Evolutionary conservation across 805 yeast species (phyloP), one percentile per base, ranked within the genome.

Genomic region (Sugiyamaella boreocaroliniensis): DNA sequence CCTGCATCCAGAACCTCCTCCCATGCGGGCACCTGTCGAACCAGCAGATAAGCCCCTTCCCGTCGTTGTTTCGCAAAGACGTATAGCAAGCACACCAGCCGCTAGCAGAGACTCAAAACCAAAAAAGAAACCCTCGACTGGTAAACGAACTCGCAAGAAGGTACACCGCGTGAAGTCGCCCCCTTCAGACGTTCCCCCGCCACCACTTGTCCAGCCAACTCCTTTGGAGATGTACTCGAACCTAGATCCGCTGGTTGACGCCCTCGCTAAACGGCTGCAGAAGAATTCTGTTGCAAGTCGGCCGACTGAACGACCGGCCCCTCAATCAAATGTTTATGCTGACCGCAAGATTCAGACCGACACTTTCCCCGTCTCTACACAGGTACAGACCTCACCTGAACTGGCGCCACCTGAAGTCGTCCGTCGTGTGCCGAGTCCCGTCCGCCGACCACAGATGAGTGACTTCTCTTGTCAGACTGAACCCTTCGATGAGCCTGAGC

Each of bases 1-100:
- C 10, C 48, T 63, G 37, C 48, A 53, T 18, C 63, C 64, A 16
- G 54, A 48, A 4, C 62, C 62, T 4, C 40, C 49, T 4, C 59
- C 58, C n/a, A 48, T 58, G 47, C 49, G 45, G 16, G 43, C 34
- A 29, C 49, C 50, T 9, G 44, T 48, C 22, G 44, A 41, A 29
- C 16, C 40, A 15, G 37, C 29, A 37, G 56, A 53, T 14, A 41
- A 43, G 37, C 54, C 56, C 1, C 49, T 53, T 12, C 50, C 57
- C n/a, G 19, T 22, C 16, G 37, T 32, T 9, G 44, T 22, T 40
- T 45, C 44, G 4, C 46, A 47, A 40, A 26, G 47, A 40, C 43
- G 54, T 9, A 50, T 42, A 4, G 56, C 37, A 14, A 43, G 49
- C 19, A 47, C 48, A 16, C 54, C 56, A 10, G 54, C 22, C 4